Evolutionary conservation across 2,329 filamentous ascomycete genomes (phyloP), one percentile per base, ranked within the genome.

Genomic region (Zymoseptoria pseudotritici): DNA sequence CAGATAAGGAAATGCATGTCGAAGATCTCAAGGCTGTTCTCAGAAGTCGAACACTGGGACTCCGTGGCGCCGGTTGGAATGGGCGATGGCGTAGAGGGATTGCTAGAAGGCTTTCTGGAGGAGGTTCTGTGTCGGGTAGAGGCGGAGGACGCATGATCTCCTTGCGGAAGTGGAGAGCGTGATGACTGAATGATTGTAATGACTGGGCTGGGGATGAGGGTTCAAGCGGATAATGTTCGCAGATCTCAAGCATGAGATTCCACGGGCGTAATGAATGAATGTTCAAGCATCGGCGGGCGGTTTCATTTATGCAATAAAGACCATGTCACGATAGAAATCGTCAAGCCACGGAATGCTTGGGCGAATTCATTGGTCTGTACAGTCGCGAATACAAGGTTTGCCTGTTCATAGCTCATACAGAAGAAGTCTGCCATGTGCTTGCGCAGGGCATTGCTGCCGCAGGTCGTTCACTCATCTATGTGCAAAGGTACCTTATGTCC

Each of bases 61-160:
- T 88, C 88, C 72, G 84, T 86, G 51, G 89, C 91, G 67, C 90
- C 91, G 5, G 91, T 97, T 10, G 91, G 91, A 0, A 97, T 97
- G 93, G 93, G 91, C 0, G 87, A 90, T 52, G 92, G 93, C 24
- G 91, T 96, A 1, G 86, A 86, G 52, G 90, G 89, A 0, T 95
- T 97, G 67, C 76, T 97, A 7, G 94, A 99, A 74, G 93, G 92
- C 0, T 84, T 97, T 63, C 78, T 99, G 36, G 94, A 99, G 74
- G 94, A 99, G 78, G 88, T 99, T 22, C 78, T 99, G 21, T 91
- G 97, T 42, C 79, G 94, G 58, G 90, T 97, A 13, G 93, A 97
- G 77, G 90, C 92, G 3, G 80, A 91, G 62, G 90, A 94, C 69
- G 89, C 91, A 66, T 75, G 60, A 66, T 42, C 24, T 53, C 7